A percentile compares a stretch with the other conserved stretches of the same genome.
phyloP scores from a whole-genome alignment of 345 rosid species.

The Citrus mangshanensis region DNA sequence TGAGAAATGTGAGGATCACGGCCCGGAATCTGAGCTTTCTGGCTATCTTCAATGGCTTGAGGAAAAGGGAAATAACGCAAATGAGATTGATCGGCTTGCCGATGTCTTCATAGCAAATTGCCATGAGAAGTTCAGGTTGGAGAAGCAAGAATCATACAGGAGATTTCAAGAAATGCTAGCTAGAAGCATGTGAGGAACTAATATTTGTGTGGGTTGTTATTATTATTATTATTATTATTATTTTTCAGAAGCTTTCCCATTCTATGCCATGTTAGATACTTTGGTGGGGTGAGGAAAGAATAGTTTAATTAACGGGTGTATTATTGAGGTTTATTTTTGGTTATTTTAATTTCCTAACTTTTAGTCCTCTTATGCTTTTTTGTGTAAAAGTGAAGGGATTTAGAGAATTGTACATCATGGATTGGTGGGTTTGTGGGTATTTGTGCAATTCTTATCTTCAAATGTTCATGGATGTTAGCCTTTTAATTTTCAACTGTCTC shows the following conservation, averaged over 20 bases:
- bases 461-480: not conserved
- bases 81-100: slow-evolving; percentile 79
- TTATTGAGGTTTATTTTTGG: not conserved
- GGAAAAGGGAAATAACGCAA: slow-evolving; percentile 34
- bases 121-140: slow-evolving; percentile 84
- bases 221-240: not conserved
- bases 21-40: slow-evolving; percentile 43
- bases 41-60: slow-evolving; percentile 71
- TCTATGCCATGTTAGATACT: slow-evolving; percentile 27
- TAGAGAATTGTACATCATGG: slow-evolving; percentile 19
- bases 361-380: not conserved
- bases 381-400: not conserved
- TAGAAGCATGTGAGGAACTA: slow-evolving; percentile 47
- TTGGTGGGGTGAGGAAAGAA: slow-evolving; percentile 24
- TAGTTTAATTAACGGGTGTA: not conserved
- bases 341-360: not conserved
- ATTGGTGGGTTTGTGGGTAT: slow-evolving; percentile 1
- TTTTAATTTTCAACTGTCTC: not conserved
- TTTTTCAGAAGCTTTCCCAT: slow-evolving; percentile 13
- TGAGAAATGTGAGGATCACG: slow-evolving; percentile 18
- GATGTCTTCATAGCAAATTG: slow-evolving; percentile 78
- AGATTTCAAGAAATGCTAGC: slow-evolving; percentile 83
- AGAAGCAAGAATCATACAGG: slow-evolving; percentile 95
- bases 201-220: not conserved
- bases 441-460: slow-evolving; percentile 23